Evolutionary conservation across 345 rosid species (phyloP), one percentile per base, ranked within the genome.

Genomic region (Eucalyptus erythrocorys): DNA sequence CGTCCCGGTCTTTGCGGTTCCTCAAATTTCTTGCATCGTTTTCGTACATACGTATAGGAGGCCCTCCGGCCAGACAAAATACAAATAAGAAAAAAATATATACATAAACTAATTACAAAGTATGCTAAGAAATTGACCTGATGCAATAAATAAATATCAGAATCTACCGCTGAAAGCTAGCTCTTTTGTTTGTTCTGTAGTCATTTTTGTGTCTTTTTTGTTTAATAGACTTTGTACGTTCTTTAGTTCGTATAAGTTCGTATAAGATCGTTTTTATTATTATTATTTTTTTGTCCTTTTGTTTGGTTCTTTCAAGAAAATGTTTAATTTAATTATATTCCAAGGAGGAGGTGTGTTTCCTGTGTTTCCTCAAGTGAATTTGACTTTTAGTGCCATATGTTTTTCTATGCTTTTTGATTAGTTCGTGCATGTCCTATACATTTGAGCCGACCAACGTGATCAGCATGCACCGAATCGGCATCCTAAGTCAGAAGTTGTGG

Each of bases 1-100:
- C 50, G n/a, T 27, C 47, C 93, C 95, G 91, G 86, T 5, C 47
- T 86, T 89, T 7, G 40, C 89, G 94, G 89, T 85, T 90, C 89
- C 87, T 87, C 87, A 80, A 21, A 11, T 32, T 89, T 82, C 90
- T 57, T 81, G 79, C 91, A 86, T 93, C 94, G 5, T 90, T 92
- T 91, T 91, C 94, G 53, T 50, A 49, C 47, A 66, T 34, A 43
- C 19, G 27, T n/a, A 76, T 10, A 15, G 22, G 30, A 76, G 64
- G 57, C 85, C 49, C 45, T 66, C 85, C 42, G 51, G 51, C 42
- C 40, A 2, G 37, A 85, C 42, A n/a, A 85, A 85, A 16, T n/a
- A 85, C 87, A 19, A 21, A 49, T 2, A 48, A 13, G n/a, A 66
- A 87, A 87, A 87, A 21, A 5, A 9, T 10, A 50, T 53, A 47